These are phyloP conservation scores for Sugiyamaella lignohabitans DNA, from an alignment of 805 yeast species.

Conservation along the genomic window DNA sequence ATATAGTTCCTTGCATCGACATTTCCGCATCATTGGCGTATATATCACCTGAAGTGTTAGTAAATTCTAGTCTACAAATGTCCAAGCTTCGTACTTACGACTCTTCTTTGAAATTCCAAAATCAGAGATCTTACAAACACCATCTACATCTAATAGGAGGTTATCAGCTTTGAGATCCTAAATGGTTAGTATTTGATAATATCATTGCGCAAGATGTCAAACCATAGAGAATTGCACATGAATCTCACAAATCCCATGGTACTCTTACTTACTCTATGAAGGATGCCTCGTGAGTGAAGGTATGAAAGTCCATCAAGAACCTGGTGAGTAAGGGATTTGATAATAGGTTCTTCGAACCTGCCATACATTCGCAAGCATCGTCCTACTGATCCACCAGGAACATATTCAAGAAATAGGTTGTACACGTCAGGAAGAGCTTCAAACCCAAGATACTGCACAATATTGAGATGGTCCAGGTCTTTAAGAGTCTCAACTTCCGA, in stretches of 20 bases:
- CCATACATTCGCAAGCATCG: slow-evolving; percentile 78
- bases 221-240: too few relatives aligned
- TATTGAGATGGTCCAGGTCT: slow-evolving; percentile 87
- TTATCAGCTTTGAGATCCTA: slow-evolving; percentile 89
- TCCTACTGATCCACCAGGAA: slow-evolving; percentile 96
- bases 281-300: slow-evolving; percentile 75
- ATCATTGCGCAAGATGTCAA: too few relatives aligned
- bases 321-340: slow-evolving; percentile 68
- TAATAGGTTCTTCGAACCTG: slow-evolving; percentile 69
- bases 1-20: slow-evolving; percentile 98
- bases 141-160: slow-evolving; percentile 78
- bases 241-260: too few relatives aligned
- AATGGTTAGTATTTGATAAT: too few relatives aligned
- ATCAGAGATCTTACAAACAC: slow-evolving; percentile 91
- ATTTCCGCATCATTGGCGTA: slow-evolving; percentile 88
- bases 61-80: neutral
- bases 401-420: slow-evolving; percentile 88
- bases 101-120: slow-evolving; percentile 91
- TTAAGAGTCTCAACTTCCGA: slow-evolving; percentile 92
- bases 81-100: slow-evolving; percentile 25
- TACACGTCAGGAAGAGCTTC: slow-evolving; percentile 66
- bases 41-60: slow-evolving; percentile 42
- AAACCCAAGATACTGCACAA: slow-evolving; percentile 93
- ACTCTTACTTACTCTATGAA: slow-evolving; percentile 58
- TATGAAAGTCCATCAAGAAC: slow-evolving; percentile 82